Evolutionary conservation across 768 basidiomycete species (phyloP), one percentile per base, ranked within the genome.

Genomic region (Chalciporus pseudorubinellus): DNA sequence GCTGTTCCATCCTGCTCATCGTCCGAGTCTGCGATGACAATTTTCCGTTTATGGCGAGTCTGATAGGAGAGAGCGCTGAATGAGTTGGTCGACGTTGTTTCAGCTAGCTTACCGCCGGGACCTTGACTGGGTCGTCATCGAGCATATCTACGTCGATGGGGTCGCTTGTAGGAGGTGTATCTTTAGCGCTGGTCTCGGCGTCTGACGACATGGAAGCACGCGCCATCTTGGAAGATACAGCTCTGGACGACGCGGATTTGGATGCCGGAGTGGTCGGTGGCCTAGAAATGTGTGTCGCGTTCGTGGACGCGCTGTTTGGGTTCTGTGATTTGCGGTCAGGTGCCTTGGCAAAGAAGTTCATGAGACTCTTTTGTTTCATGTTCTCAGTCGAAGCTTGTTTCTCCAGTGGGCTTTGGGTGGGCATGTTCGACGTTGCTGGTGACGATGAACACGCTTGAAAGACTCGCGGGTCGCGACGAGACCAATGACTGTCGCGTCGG

Each of bases 111-210:
- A 78, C 78, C 47, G 56, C 58, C 18, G 65, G 62, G 21, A 73
- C 70, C 19, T 77, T 77, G 38, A 77, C 79, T 12, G 75, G 79
- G 2, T 67, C 58, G 28, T 76, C 78, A 8, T 75, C 76, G 44
- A 83, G 56, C 82, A 89, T 84, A 62, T 90, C 88, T 10, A 91
- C 77, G 57, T 92, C 88, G 50, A 90, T 79, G 24, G 80, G 75
- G 50, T 91, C 87, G 56, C 88, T 91, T 3, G 87, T 87, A 0
- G 88, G 88, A 22, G 89, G 89, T 2, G 87, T 88, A 14, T 79
- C 77, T 24, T 70, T 72, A 36, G 60, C 48, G 56, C 75, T 85
- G 45, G 73, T 74, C 18, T 70, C 73, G 19, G 70, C 72, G 20
- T 80, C 80, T 39, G 82, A 85, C 16, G 75, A 77, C 29, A 61